Evolutionary conservation across 495 filamentous ascomycete genomes (phyloP).

Genomic region (Podospora fimiseda): DNA sequence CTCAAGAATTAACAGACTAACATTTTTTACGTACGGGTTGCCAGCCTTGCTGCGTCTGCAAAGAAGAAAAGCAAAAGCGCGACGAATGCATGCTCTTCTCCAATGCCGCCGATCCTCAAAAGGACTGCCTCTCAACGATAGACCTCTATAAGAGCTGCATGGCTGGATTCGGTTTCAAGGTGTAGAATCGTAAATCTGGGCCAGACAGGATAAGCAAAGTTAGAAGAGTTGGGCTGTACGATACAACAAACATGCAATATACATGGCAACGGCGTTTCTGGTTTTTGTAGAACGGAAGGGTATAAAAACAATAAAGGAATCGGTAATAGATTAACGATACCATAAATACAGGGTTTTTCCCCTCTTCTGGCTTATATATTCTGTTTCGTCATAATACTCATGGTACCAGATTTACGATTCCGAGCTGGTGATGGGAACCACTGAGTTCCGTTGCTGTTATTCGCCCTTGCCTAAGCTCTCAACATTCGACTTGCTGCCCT

Average conservation of each 20-base stretch:
- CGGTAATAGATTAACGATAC: too few species aligned
- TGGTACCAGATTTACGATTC: too few species aligned
- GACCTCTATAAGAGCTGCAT: conserved; percentile 87
- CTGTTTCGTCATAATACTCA: too few species aligned
- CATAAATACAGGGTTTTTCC: too few species aligned
- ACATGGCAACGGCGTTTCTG: background rate
- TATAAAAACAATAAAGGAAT: too few species aligned
- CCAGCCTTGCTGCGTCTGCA: conserved; percentile 98
- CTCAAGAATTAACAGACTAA: background rate
- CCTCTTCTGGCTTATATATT: too few species aligned
- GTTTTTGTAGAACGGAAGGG: background rate
- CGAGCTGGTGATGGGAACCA: too few species aligned
- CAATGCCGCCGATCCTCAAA: conserved; percentile 64
- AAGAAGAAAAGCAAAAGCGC: conserved; percentile 80
- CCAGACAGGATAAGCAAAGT: background rate
- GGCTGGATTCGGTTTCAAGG: conserved; percentile 86
- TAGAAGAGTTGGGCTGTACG: background rate
- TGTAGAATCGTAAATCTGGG: conserved; percentile 42
- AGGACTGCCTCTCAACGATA: conserved; percentile 74
- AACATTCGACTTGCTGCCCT: background rate
- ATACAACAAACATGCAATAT: conserved; percentile 3
- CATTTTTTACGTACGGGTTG: too few species aligned
- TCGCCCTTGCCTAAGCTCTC: background rate
- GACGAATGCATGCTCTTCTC: conserved; percentile 99
- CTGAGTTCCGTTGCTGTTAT: background rate